Conservation (phyloP, 768 basidiomycete species). For the Neoboletus magnificus region DNA sequence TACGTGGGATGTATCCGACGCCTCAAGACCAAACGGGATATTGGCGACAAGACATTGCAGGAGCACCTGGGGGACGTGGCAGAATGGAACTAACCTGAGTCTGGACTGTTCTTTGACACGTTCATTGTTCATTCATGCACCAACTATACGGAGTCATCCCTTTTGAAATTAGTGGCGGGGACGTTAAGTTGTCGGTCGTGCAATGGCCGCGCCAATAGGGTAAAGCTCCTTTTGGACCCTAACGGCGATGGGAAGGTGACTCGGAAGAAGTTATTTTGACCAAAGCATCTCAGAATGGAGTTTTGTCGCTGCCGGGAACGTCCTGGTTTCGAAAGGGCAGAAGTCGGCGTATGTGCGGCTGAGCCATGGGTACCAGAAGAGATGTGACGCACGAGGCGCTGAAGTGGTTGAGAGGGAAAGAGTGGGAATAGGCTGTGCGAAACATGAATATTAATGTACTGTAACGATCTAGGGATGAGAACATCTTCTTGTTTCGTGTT, state of each 20-base stretch:
- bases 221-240: conserved; percentile 49
- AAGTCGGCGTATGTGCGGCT: conserved; percentile 70
- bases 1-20: conserved; percentile 54
- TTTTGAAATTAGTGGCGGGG: conserved; percentile 5
- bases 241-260: conserved; percentile 43
- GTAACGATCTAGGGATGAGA: not conserved
- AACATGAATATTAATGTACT: not conserved
- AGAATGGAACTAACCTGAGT: conserved; percentile 60
- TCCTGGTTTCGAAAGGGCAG: conserved; percentile 65
- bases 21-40: conserved; percentile 63
- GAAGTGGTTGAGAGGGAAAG: conserved; percentile 39
- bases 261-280: conserved; percentile 64
- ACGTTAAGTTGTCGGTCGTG: not conserved
- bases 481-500: not conserved
- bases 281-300: conserved; percentile 68
- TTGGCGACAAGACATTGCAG: conserved; percentile 67
- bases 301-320: conserved; percentile 76
- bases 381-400: conserved; percentile 69
- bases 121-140: conserved; percentile 26
- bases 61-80: conserved; percentile 70
- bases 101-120: conserved; percentile 83
- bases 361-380: conserved; percentile 57
- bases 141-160: not conserved
- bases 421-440: not conserved
- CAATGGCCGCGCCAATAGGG: conserved; percentile 38